phyloP scores from a whole-genome alignment of 2,329 filamentous ascomycete genomes.

The Colletotrichum paranaense region DNA sequence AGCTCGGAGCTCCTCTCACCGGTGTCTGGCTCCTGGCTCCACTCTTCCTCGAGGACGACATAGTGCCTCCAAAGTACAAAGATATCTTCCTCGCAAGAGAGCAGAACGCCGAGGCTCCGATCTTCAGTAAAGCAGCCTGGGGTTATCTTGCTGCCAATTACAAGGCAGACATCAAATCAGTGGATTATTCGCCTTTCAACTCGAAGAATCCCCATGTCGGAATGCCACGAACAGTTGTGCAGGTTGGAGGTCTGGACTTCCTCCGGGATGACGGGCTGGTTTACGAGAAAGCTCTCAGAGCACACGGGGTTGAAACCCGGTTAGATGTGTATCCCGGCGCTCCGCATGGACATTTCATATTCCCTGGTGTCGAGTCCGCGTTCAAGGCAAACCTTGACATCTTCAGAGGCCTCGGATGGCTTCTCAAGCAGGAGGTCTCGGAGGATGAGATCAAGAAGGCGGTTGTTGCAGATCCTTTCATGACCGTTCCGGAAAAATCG shows the following conservation, averaged over 20 bases:
- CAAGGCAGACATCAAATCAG: conserved; percentile 42
- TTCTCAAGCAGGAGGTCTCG: not conserved
- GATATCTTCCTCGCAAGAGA: conserved; percentile 49
- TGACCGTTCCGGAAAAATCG: no score
- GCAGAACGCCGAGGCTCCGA: conserved; percentile 52
- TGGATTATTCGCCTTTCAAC: conserved; percentile 46
- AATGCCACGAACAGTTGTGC: conserved; percentile 59
- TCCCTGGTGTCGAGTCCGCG: not conserved
- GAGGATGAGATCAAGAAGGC: not conserved
- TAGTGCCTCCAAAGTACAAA: conserved; percentile 49
- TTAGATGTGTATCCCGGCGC: conserved; percentile 3
- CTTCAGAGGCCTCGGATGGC: not conserved
- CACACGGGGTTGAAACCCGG: conserved; percentile 54
- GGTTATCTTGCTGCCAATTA: conserved; percentile 44
- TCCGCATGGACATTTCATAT: not conserved
- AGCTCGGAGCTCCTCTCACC: not conserved
- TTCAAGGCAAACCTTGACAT: not conserved
- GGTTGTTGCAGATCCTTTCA: not conserved
- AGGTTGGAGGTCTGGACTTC: conserved; percentile 61
- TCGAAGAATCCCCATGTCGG: conserved; percentile 42
- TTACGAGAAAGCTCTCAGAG: conserved; percentile 59
- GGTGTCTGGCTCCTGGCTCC: conserved; percentile 25
- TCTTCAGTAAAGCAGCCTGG: conserved; percentile 44
- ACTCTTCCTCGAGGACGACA: not conserved
- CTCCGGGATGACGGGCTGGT: conserved; percentile 63